A percentile compares a stretch with the other conserved stretches of the same genome.
Conservation (phyloP, 305 asterid species). For the Fraxinus greggii region DNA sequence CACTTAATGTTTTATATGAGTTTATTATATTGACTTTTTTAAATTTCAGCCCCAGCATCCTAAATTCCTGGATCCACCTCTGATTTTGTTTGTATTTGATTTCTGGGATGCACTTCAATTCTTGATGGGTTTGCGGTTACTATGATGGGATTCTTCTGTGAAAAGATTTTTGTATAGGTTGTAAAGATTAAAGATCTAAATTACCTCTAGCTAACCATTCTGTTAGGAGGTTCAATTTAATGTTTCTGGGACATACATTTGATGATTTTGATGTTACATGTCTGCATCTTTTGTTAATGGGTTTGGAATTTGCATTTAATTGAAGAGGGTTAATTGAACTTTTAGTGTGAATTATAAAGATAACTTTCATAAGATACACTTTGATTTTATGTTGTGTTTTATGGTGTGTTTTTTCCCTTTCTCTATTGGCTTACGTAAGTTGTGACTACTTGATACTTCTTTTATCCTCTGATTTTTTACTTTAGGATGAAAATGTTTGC, state of each 20-base stretch:
- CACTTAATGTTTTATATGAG: background rate
- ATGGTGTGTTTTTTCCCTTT: background rate
- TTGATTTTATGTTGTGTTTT: background rate
- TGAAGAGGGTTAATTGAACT: background rate
- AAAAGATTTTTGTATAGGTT: background rate
- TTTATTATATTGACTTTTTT: background rate
- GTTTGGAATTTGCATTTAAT: background rate
- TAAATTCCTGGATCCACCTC: background rate
- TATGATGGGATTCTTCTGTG: background rate
- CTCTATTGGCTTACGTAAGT: background rate
- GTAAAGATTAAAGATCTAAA: background rate
- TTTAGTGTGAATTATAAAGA: background rate
- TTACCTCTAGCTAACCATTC: background rate
- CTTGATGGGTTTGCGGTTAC: background rate
- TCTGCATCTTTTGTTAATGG: background rate
- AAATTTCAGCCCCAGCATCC: background rate
- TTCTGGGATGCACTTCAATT: background rate
- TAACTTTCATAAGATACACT: background rate
- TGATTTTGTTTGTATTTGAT: background rate
- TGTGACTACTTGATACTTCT: background rate
- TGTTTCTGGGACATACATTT: background rate
- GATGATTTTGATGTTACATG: background rate
- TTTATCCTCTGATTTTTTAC: background rate
- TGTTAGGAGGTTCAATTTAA: background rate
- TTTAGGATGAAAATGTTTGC: background rate